These are phyloP conservation scores for Secale cereale DNA, from an alignment of 176 grass and related monocot genomes.

Conservation along the genomic window DNA sequence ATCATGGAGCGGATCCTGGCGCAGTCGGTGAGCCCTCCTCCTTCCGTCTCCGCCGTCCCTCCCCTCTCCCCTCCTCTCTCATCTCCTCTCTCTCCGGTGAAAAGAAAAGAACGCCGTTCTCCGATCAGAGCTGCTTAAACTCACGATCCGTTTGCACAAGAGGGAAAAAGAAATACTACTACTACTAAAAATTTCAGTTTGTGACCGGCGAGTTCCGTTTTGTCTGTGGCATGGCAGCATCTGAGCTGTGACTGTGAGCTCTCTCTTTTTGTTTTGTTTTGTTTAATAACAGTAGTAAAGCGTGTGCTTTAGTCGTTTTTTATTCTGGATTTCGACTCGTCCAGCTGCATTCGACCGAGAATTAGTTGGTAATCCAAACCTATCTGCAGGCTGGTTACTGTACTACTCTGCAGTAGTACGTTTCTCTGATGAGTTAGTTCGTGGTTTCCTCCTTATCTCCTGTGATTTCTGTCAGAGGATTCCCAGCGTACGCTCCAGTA, in stretches of 20 bases:
- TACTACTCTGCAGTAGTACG: not conserved
- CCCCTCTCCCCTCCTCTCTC: not conserved
- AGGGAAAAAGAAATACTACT: no score
- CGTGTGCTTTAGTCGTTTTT: conserved; percentile 34
- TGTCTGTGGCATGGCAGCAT: not conserved
- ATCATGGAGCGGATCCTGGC: conserved; percentile 99
- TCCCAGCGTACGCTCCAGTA: not conserved
- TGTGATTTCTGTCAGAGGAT: not conserved
- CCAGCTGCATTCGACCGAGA: conserved; percentile 3
- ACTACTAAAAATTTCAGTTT: not conserved
- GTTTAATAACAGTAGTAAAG: not conserved
- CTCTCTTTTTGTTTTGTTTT: not conserved
- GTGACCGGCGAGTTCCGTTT: not conserved
- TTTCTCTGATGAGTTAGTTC: not conserved
- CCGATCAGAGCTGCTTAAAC: not conserved
- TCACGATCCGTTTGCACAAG: not conserved
- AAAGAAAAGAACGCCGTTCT: not conserved
- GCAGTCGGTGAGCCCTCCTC: conserved; percentile 59
- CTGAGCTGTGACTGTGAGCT: not conserved
- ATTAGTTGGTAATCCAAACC: not conserved
- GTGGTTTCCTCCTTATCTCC: not conserved
- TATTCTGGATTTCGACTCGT: conserved; percentile 11
- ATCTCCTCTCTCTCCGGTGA: not conserved
- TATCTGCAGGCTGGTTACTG: not conserved
- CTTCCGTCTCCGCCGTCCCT: not conserved